Base-by-base conservation (phyloP, 2,329 filamentous ascomycete genomes). In the Acarospora socialis region DNA sequence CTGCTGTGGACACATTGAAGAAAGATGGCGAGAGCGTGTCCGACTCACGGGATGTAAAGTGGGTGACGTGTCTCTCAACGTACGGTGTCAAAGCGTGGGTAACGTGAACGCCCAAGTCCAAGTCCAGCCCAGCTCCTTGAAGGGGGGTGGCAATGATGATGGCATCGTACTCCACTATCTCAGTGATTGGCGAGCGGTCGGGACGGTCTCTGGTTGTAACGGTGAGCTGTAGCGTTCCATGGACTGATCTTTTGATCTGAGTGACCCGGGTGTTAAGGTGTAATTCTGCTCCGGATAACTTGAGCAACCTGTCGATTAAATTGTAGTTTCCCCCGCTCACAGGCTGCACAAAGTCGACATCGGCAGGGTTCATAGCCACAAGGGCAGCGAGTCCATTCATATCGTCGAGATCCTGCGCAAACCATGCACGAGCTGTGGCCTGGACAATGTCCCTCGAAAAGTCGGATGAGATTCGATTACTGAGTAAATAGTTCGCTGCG, bases 401-500 rank as follows among this genome's bases (percentile, higher is more conserved):
- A 24, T 10, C 13, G 13, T 10, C 21, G n/a, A 24, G 21, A 24
- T 24, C 13, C 21, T 24, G 21, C 10, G 10, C 21, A 24, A 24
- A 24, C 21, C 21, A 24, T 24, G 21, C 21, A 24, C 21, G 21
- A n/a, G 21, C 13, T n/a, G 13, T 24, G n/a, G 21, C 21, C 21
- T 24, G 21, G 10, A 24, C 21, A 24, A 24, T 24, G 4, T 24
- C 5, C 13, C 21, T 24, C 21, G 21, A 24, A 13, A 24, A 24
- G n/a, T 24, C 21, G 4, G 21, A 13, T 13, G 21, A 24, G 3
- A 13, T 24, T 10, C n/a, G 21, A 24, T 24, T 24, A n/a, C n/a
- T n/a, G n/a, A n/a, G 21, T 13, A 24, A 24, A 24, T n/a, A 24
- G 21, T 13, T 24, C 21, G 10, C n/a, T n/a, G 21, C 21, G 13